A percentile compares a stretch with the other conserved stretches of the same genome.
Evolutionary conservation across 2,329 filamentous ascomycete species (phyloP).

Genomic region (Neopestalotiopsis rosae): DNA sequence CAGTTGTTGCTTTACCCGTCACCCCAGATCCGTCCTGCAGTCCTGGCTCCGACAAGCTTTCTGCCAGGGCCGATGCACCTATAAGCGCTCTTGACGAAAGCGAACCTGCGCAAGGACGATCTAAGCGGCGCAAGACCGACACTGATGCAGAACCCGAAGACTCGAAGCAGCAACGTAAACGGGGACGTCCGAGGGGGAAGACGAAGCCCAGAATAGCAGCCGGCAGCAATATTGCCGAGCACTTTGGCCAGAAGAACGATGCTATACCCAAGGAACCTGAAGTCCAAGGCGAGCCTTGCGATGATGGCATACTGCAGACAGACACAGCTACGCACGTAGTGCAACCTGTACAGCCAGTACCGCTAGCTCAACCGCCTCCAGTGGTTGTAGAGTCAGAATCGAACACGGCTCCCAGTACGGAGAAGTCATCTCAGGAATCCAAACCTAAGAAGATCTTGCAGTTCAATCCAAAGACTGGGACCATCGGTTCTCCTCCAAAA

Average conservation of each 20-base stretch:
- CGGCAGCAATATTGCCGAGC: conserved; percentile 24
- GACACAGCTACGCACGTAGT: not conserved
- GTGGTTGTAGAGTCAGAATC: not conserved
- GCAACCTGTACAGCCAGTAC: not conserved
- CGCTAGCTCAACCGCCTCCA: not conserved
- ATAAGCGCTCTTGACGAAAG: conserved; percentile 32
- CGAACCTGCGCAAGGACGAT: conserved; percentile 35
- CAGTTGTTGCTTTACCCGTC: conserved; percentile 27
- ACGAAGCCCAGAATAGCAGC: conserved; percentile 23
- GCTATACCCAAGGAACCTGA: not conserved
- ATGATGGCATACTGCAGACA: conserved; percentile 8
- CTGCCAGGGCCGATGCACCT: conserved; percentile 16
- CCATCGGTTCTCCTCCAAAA: conserved; percentile 65
- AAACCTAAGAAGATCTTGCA: conserved; percentile 57
- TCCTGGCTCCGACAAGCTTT: conserved; percentile 30
- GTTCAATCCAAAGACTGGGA: conserved; percentile 66
- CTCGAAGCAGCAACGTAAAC: conserved; percentile 21
- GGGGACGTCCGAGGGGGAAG: conserved; percentile 21
- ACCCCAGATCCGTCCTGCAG: conserved; percentile 39
- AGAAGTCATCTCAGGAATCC: conserved; percentile 20
- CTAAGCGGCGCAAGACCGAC: conserved; percentile 51
- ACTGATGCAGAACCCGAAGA: conserved; percentile 28
- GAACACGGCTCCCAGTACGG: not conserved
- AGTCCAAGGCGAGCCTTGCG: conserved; percentile 14
- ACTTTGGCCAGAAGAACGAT: conserved; percentile 22